Conservation (phyloP, 208 protist genomes). For the Leishmania turanica region DNA sequence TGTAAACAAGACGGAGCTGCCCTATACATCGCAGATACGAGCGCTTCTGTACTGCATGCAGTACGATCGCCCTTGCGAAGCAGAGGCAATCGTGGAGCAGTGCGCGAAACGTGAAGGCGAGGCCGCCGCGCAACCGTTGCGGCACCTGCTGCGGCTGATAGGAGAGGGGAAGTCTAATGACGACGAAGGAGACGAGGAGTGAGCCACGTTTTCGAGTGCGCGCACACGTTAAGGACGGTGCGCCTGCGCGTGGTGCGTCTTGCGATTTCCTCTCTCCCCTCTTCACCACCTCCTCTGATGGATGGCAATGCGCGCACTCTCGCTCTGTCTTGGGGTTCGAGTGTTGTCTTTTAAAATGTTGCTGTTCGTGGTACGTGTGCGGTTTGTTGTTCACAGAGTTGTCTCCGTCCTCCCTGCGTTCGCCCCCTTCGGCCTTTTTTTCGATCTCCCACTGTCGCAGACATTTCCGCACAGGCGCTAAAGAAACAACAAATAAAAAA, state of each 20-base stretch:
- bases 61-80: slow-evolving; percentile 75
- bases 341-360: neutral
- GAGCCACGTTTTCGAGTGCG: neutral
- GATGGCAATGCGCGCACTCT: neutral
- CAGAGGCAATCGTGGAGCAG: slow-evolving; percentile 66
- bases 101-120: slow-evolving; percentile 45
- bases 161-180: slow-evolving; percentile 18
- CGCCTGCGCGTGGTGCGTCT: neutral
- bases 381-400: neutral
- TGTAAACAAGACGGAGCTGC: slow-evolving; percentile 69
- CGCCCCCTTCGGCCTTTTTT: neutral
- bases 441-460: neutral
- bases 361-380: neutral
- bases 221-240: neutral
- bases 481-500: neutral
- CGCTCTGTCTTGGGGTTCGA: neutral
- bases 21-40: slow-evolving; percentile 55
- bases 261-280: neutral
- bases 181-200: neutral
- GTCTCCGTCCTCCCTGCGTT: neutral
- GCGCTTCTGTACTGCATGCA: slow-evolving; percentile 79
- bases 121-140: slow-evolving; percentile 43
- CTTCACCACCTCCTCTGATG: neutral
- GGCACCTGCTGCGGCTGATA: slow-evolving; percentile 43
- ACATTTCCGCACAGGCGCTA: neutral